A percentile compares a stretch with the other conserved stretches of the same genome.
Conservation (phyloP, 2,329 filamentous ascomycete genomes). For the Pseudonectria buxi region DNA sequence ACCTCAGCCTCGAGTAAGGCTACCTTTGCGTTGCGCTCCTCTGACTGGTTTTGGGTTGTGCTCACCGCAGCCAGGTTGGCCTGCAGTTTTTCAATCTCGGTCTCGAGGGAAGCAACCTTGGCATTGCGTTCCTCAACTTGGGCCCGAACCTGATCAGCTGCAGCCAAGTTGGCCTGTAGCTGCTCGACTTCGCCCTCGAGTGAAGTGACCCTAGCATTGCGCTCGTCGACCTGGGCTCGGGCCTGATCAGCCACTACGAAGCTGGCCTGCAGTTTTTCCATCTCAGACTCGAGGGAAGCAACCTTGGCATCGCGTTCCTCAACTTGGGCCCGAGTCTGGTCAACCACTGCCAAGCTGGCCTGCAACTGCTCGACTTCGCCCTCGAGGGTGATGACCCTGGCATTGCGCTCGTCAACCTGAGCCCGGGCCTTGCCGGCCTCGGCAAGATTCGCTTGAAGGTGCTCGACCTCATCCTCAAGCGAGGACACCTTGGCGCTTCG, state of each 20-base stretch:
- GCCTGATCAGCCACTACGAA: constrained; percentile 11
- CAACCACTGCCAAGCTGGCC: constrained; percentile 13
- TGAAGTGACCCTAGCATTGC: constrained; percentile 10
- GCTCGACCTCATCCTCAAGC: constrained; percentile 38
- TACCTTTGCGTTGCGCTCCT: no score
- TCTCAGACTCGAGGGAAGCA: constrained; percentile 11
- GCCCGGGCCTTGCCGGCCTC: constrained; percentile 19
- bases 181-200: constrained; percentile 29
- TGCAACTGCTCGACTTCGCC: constrained; percentile 13
- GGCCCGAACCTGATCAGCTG: constrained; percentile 7
- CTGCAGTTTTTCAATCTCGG: constrained; percentile 20
- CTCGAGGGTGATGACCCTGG: constrained; percentile 35
- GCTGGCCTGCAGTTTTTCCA: constrained; percentile 1
- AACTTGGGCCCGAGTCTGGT: constrained; percentile 11
- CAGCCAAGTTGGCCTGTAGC: constrained; percentile 5
- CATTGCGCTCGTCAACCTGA: constrained; percentile 29
- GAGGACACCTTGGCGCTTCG: constrained; percentile 34
- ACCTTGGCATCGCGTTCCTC: constrained; percentile 18
- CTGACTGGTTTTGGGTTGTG: no score
- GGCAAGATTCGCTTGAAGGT: constrained; percentile 19
- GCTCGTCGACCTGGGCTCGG: constrained; percentile 13
- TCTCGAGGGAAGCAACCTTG: constrained; percentile 37
- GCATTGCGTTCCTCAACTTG: constrained; percentile 32
- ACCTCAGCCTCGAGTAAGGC: no score
- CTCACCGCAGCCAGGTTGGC: constrained; percentile 18